Evolutionary conservation across 805 yeast genomes (phyloP), one percentile per base, ranked within the genome.

Genomic region (Millerozyma acaciae): DNA sequence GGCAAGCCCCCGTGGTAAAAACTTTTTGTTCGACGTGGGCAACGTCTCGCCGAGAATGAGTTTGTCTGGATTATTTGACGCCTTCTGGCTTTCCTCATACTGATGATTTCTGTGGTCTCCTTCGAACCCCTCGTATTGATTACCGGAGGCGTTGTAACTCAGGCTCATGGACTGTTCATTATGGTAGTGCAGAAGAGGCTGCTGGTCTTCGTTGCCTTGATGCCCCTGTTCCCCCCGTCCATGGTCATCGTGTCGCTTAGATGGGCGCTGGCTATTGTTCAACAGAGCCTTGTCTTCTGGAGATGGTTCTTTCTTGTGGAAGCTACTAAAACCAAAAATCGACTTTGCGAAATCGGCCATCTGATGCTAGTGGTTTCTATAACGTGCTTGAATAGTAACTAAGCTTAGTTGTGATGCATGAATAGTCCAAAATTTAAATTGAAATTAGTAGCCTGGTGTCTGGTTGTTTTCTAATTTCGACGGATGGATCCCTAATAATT

Each of bases 321-420:
- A 58, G 16, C 59, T 51, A 33, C 65, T 54, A 39, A 66, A 57
- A 28, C 71, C 70, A 39, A 67, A 63, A 23, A 67, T 61, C 30
- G 68, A 55, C 43, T 66, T 66, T 37, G 72, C 70, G 53, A 65
- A 66, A 42, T 66, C 72, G 26, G 68, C 65, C 72, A 66, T 66
- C n/a, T n/a, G n/a, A n/a, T n/a, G n/a, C n/a, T n/a, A n/a, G n/a
- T n/a, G n/a, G n/a, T n/a, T n/a, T n/a, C n/a, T n/a, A n/a, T n/a
- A n/a, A n/a, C n/a, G n/a, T n/a, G n/a, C n/a, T n/a, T n/a, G n/a
- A n/a, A n/a, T n/a, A n/a, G n/a, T n/a, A n/a, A n/a, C n/a, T n/a
- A n/a, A n/a, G n/a, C n/a, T n/a, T n/a, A n/a, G n/a, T n/a, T n/a
- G n/a, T n/a, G n/a, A n/a, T n/a, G n/a, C n/a, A n/a, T n/a, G n/a